These are phyloP conservation scores for Neonothopanus nambi DNA, from an alignment of 1,284 basidiomycete genomes.

Conservation along the genomic window DNA sequence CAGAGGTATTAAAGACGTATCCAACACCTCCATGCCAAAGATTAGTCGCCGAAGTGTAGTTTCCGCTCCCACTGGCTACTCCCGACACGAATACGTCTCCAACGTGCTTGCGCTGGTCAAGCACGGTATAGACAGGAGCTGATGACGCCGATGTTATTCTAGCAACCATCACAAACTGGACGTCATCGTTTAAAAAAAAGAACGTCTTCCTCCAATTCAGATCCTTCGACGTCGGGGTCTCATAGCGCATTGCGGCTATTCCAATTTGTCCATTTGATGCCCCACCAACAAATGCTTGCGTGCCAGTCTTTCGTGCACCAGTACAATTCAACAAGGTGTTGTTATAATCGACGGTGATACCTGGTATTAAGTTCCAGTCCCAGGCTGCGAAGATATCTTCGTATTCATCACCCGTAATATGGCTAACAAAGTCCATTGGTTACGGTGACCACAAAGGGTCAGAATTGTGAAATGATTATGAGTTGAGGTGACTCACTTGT, in stretches of 20 bases:
- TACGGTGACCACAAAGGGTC: too few species aligned
- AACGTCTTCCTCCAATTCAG: constrained; percentile 67
- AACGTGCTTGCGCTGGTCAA: constrained; percentile 58
- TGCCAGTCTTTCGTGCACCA: constrained; percentile 40
- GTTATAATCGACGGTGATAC: constrained; percentile 60
- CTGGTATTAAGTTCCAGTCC: constrained; percentile 74
- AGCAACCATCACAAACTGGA: constrained; percentile 62
- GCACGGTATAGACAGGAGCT: constrained; percentile 57
- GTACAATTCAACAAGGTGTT: constrained; percentile 49
- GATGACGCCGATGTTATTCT: constrained; percentile 43
- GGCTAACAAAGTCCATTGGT: too few species aligned
- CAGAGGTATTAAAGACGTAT: constrained; percentile 39
- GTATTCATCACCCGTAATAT: constrained; percentile 65
- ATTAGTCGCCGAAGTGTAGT: constrained; percentile 28
- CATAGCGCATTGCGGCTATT: constrained; percentile 59
- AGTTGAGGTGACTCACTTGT: constrained; percentile 25
- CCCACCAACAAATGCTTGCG: constrained; percentile 62
- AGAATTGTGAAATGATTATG: too few species aligned
- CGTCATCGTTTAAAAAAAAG: constrained; percentile 68
- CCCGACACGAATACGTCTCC: constrained; percentile 49
- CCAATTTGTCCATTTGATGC: constrained; percentile 56
- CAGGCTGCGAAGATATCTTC: constrained; percentile 66
- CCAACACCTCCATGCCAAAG: constrained; percentile 63
- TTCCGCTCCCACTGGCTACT: not conserved
- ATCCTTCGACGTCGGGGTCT: constrained; percentile 54